A percentile compares a stretch with the other conserved stretches of the same genome.
Conservation (phyloP, 2,329 filamentous ascomycete species). For the Teratosphaeriaceae sp. region DNA sequence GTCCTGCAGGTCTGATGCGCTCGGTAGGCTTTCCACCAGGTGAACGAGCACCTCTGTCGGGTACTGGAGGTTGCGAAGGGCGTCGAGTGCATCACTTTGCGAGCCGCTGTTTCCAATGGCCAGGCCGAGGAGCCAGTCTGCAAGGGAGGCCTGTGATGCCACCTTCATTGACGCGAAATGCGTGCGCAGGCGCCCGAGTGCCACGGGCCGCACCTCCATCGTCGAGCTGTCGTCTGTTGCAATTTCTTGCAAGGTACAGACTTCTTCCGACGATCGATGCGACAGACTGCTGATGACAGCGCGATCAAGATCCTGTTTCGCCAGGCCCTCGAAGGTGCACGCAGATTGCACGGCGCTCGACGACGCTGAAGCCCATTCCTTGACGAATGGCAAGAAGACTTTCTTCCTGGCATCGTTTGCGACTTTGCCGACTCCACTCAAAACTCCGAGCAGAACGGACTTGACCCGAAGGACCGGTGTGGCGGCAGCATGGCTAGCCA, state of each 20-base stretch:
- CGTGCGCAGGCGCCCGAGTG: conserved; percentile 62
- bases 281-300: conserved; percentile 48
- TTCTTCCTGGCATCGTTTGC: conserved; percentile 67
- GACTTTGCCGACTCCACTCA: conserved; percentile 66
- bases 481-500: conserved; percentile 64
- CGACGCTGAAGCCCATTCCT: conserved; percentile 58
- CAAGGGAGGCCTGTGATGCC: conserved; percentile 53
- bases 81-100: conserved; percentile 57
- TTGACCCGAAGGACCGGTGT: conserved; percentile 67
- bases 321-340: conserved; percentile 45
- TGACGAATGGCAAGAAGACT: conserved; percentile 67
- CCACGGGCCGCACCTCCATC: conserved; percentile 53
- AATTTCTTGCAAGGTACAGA: conserved; percentile 47
- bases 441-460: conserved; percentile 59
- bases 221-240: conserved; percentile 36
- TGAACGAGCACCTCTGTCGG: conserved; percentile 64
- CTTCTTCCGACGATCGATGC: conserved; percentile 51
- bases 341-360: conserved; percentile 45
- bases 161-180: conserved; percentile 69
- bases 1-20: conserved; percentile 64
- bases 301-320: conserved; percentile 36
- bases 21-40: conserved; percentile 69
- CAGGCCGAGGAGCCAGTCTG: conserved; percentile 57
- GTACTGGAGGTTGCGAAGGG: conserved; percentile 66
- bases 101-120: conserved; percentile 44